These are phyloP conservation scores for Didymosphaeria variabile DNA, from an alignment of 2,329 filamentous ascomycete genomes.

Conservation along the genomic window DNA sequence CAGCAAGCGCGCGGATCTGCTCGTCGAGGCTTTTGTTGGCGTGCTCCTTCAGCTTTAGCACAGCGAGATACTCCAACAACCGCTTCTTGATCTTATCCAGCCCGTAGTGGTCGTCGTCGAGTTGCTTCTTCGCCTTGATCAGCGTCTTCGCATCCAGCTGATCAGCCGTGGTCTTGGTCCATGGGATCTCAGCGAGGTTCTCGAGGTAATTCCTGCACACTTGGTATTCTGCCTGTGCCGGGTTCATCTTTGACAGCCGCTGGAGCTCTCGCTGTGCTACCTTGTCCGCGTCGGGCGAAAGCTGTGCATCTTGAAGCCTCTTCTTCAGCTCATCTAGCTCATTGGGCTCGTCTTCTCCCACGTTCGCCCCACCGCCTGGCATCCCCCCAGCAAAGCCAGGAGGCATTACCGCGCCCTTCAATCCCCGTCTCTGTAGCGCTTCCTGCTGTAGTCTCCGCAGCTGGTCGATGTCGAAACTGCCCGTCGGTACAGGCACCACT, in stretches of 20 bases:
- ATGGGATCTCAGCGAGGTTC: constrained; percentile 92
- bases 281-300: constrained; percentile 86
- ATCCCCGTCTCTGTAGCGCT: constrained; percentile 47
- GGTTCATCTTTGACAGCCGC: constrained; percentile 92
- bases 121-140: constrained; percentile 80
- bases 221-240: constrained; percentile 94
- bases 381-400: constrained; percentile 52
- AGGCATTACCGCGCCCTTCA: constrained; percentile 44
- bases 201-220: constrained; percentile 94
- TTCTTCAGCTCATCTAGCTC: constrained; percentile 93
- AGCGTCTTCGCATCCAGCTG: constrained; percentile 84
- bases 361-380: constrained; percentile 57
- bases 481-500: constrained; percentile 57
- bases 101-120: constrained; percentile 96
- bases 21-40: constrained; percentile 84
- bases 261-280: constrained; percentile 90
- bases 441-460: constrained; percentile 56
- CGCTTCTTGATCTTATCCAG: constrained; percentile 98
- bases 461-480: constrained; percentile 54
- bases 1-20: constrained; percentile 70
- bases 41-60: constrained; percentile 92
- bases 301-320: constrained; percentile 80
- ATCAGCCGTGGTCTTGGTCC: constrained; percentile 85
- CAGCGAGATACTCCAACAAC: constrained; percentile 91
- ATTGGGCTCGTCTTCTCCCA: constrained; percentile 78